A percentile compares a stretch with the other conserved stretches of the same genome.
These are phyloP conservation scores for Naganishia vishniacii DNA, from an alignment of 768 basidiomycete genomes.

Conservation along the genomic window DNA sequence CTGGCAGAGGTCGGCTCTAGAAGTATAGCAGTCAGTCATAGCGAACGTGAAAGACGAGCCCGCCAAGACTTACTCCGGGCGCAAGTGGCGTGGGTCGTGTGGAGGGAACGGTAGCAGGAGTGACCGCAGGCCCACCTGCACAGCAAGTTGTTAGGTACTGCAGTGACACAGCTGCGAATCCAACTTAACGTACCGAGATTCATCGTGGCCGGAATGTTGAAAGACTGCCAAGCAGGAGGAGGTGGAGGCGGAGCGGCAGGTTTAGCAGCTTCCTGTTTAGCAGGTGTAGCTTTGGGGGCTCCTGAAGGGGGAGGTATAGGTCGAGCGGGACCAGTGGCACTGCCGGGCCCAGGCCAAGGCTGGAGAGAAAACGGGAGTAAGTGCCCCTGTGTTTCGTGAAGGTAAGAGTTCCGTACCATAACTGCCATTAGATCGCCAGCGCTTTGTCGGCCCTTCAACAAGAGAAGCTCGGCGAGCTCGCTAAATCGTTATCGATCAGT, in stretches of 20 bases:
- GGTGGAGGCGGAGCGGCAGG: not conserved
- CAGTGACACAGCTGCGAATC: not conserved
- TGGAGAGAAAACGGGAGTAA: not conserved
- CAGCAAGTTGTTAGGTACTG: not conserved
- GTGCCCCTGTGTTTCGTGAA: no score
- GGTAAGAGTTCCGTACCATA: not conserved
- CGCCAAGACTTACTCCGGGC: conserved; percentile 2
- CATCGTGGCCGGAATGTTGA: conserved; percentile 25
- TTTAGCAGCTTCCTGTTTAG: conserved; percentile 21
- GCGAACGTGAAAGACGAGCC: not conserved
- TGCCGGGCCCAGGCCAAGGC: conserved; percentile 18
- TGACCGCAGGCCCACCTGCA: conserved; percentile 6
- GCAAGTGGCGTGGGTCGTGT: not conserved
- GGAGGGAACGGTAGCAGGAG: not conserved
- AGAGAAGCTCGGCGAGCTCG: conserved; percentile 45
- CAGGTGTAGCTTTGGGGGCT: not conserved
- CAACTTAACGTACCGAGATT: conserved; percentile 18
- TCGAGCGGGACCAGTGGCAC: not conserved
- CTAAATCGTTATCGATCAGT: conserved; percentile 23
- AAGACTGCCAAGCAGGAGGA: conserved; percentile 28
- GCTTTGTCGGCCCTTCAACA: conserved; percentile 47
- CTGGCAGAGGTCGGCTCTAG: conserved; percentile 19
- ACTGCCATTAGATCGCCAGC: conserved; percentile 35
- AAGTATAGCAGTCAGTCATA: not conserved
- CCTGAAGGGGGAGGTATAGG: conserved; percentile 9